These are phyloP conservation scores for Raffaelea arxii DNA, from an alignment of 2,329 filamentous ascomycete genomes.

Conservation along the genomic window DNA sequence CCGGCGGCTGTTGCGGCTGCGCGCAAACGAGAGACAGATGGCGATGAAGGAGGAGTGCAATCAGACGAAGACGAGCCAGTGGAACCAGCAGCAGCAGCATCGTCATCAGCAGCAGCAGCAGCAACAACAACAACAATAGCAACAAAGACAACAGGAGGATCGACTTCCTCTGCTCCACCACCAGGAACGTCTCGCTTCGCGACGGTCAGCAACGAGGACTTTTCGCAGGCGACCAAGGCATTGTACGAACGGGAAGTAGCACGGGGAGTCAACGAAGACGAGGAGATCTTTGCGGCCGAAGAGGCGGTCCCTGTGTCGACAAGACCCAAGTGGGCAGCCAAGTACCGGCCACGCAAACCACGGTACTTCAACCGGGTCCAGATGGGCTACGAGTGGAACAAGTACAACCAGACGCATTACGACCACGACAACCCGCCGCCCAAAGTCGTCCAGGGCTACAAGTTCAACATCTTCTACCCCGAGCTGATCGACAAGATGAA, in stretches of 20 bases:
- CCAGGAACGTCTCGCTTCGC: conserved; percentile 61
- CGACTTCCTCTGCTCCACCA: too few relatives aligned
- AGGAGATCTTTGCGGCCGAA: conserved; percentile 90
- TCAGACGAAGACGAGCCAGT: not conserved
- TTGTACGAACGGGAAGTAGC: conserved; percentile 90
- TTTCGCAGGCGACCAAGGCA: conserved; percentile 77
- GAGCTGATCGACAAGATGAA: conserved; percentile 92
- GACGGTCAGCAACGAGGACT: conserved; percentile 60
- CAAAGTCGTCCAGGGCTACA: conserved; percentile 97
- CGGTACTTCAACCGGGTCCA: conserved; percentile 96
- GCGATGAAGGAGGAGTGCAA: too few relatives aligned
- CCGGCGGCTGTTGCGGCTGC: conserved; percentile 18
- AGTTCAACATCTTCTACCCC: conserved; percentile 99
- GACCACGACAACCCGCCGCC: conserved; percentile 96
- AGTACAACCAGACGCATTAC: conserved; percentile 99
- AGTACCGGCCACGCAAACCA: conserved; percentile 83
- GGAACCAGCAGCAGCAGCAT: not conserved
- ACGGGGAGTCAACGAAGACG: conserved; percentile 81
- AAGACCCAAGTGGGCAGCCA: conserved; percentile 70
- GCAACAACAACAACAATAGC: too few relatives aligned
- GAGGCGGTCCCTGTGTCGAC: conserved; percentile 59
- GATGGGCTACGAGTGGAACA: conserved; percentile 99
- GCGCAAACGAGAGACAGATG: not conserved
- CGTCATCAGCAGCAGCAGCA: too few relatives aligned
- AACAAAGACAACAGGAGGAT: too few relatives aligned